Conservation (phyloP, 2,329 filamentous ascomycete genomes). For the Calonectria montana region DNA sequence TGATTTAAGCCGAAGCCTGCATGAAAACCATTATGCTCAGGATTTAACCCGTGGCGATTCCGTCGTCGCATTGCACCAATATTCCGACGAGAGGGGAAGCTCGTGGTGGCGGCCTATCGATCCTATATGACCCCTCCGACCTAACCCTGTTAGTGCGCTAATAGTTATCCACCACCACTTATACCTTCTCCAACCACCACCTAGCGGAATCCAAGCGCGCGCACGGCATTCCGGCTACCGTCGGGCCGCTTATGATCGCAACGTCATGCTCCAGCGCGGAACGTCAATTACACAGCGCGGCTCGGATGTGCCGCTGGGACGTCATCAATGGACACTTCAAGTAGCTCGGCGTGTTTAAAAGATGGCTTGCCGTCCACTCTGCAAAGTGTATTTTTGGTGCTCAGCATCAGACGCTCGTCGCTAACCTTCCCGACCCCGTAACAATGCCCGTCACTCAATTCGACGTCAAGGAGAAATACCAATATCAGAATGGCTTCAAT, state of each 20-base stretch:
- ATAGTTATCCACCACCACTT: constrained; percentile 1
- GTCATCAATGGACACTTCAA: constrained; percentile 35
- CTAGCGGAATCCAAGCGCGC: constrained; percentile 39
- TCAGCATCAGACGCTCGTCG: constrained; percentile 15
- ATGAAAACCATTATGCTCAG: background rate
- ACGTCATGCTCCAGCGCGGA: constrained; percentile 36
- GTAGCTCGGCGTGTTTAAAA: constrained; percentile 37
- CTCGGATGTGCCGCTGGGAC: constrained; percentile 34
- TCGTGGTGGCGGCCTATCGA: constrained; percentile 3
- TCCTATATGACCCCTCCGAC: no score
- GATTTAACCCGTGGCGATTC: background rate
- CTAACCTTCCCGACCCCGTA: constrained; percentile 4
- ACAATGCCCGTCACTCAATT: constrained; percentile 65
- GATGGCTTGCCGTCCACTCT: constrained; percentile 27
- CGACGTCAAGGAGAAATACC: constrained; percentile 68
- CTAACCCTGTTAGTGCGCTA: constrained; percentile 16
- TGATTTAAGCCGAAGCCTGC: background rate
- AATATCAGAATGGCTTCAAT: constrained; percentile 83
- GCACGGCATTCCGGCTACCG: constrained; percentile 40
- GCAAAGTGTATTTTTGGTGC: constrained; percentile 1
- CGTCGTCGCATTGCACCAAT: background rate
- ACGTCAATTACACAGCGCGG: constrained; percentile 30
- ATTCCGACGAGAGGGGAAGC: constrained; percentile 11
- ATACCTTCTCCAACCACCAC: constrained; percentile 1
- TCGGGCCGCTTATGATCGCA: constrained; percentile 39